These are phyloP conservation scores for Solanum hybrid DNA, from an alignment of 305 asterid genomes.

Conservation along the genomic window DNA sequence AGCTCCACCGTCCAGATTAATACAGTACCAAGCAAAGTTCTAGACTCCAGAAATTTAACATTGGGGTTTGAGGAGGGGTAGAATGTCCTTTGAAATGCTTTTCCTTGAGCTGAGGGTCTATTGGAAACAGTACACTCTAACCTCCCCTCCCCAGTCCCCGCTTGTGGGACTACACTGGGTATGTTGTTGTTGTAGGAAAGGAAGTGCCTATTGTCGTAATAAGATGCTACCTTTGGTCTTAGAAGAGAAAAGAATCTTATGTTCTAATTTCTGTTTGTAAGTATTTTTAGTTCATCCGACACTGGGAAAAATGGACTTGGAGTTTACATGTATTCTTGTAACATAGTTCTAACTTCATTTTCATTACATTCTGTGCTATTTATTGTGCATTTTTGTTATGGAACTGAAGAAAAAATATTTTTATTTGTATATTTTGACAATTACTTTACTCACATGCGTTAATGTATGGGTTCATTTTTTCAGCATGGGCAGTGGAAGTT, in stretches of 20 bases:
- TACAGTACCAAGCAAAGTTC: not conserved
- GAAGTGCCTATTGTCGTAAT: not conserved
- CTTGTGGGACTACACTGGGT: not conserved
- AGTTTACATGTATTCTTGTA: not conserved
- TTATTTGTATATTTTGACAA: not conserved
- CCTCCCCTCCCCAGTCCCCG: not conserved
- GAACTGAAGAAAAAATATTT: not conserved
- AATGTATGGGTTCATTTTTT: conserved; percentile 1
- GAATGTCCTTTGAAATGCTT: not conserved
- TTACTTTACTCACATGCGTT: not conserved
- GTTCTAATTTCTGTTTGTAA: not conserved
- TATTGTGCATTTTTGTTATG: conserved; percentile 12
- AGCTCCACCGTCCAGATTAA: not conserved
- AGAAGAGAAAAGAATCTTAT: not conserved
- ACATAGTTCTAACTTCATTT: not conserved
- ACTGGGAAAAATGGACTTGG: not conserved
- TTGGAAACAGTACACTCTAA: not conserved
- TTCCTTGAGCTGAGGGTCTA: not conserved
- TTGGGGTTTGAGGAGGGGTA: not conserved
- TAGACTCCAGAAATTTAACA: not conserved
- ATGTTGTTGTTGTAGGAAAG: not conserved
- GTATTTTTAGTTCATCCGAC: not conserved
- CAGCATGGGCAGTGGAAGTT: conserved; percentile 99
- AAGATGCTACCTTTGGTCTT: not conserved
- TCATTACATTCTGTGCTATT: not conserved